Evolutionary conservation across 2,329 filamentous ascomycete genomes (phyloP), one percentile per base, ranked within the genome.

Genomic region (Trichoderma sp.): DNA sequence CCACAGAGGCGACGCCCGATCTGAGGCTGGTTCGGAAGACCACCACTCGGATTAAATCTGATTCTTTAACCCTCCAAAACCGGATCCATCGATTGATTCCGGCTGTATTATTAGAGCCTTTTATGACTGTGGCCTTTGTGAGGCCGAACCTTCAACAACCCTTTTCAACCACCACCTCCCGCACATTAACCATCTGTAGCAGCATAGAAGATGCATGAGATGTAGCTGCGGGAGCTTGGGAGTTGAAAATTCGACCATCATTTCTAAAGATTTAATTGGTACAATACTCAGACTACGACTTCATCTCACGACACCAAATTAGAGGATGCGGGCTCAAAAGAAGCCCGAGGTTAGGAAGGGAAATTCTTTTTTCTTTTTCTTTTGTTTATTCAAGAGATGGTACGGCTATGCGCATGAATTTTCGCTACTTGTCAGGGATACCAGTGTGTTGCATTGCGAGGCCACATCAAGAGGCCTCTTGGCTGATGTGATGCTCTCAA

Each of bases 1-100:
- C 59, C 96, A 99, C 85, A 96, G 80, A 19, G 79, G 91, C 75
- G 91, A 93, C 61, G 81, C 85, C 11, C 85, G 83, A 58, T 90
- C 88, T 3, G 88, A 90, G 72, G 85, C 87, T 31, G 88, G 87
- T 33, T 90, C 88, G 6, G 88, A 90, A 74, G 87, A 88, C 70
- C 86, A 88, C 71, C 84, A 89, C 68, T 89, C 88, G 1, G 87
- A 89, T 70, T 88, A 80, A 78, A 73, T 7, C 21, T 8, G 19
- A 19, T 19, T 35, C 11, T 8, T 43, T n/a, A 16, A 29, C 69
- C 67, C 59, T 68, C 66, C 53, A 40, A 21, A 59, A 59, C 33
- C 47, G 57, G 21, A 29, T 27, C 8, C 16, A 27, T 58, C 14
- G 19, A 66, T 52, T 58, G 57, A 43, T 52, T 58, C n/a, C 27